A percentile compares a stretch with the other conserved stretches of the same genome.
These are phyloP conservation scores for Claviceps fusiformis DNA, from an alignment of 2,329 filamentous ascomycete species.

Conservation along the genomic window DNA sequence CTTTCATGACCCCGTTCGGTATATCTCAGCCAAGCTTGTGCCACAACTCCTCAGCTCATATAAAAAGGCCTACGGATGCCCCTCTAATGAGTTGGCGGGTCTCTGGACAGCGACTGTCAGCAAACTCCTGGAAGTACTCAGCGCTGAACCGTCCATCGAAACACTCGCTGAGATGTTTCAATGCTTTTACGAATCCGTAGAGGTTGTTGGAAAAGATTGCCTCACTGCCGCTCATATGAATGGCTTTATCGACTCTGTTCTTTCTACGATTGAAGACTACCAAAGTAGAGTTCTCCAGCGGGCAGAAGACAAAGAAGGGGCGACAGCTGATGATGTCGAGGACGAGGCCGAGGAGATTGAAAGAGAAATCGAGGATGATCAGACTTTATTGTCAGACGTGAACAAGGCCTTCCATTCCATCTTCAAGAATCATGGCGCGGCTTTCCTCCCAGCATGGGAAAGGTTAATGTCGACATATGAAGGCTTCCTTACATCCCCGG, in stretches of 20 bases:
- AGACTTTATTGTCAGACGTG: slow-evolving; percentile 94
- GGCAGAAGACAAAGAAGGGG: slow-evolving; percentile 62
- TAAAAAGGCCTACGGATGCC: slow-evolving; percentile 76
- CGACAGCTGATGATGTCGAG: slow-evolving; percentile 73
- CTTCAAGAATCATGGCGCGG: slow-evolving; percentile 85
- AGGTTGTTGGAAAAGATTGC: slow-evolving; percentile 79
- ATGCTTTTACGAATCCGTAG: slow-evolving; percentile 97
- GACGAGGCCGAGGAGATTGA: slow-evolving; percentile 78
- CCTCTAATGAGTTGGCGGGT: slow-evolving; percentile 64
- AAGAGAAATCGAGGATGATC: slow-evolving; percentile 91
- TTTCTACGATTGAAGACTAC: slow-evolving; percentile 83
- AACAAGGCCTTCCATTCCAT: slow-evolving; percentile 99
- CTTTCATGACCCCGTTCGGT: slow-evolving; percentile 95
- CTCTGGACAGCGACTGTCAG: slow-evolving; percentile 79
- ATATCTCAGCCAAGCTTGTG: slow-evolving; percentile 87
- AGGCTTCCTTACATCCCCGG: slow-evolving; percentile 63
- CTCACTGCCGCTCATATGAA: slow-evolving; percentile 68
- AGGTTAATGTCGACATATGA: slow-evolving; percentile 74
- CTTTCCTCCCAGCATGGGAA: slow-evolving; percentile 82
- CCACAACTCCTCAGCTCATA: slow-evolving; percentile 87
- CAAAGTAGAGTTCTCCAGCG: slow-evolving; percentile 73
- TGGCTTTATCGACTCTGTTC: slow-evolving; percentile 74
- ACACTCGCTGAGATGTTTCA: slow-evolving; percentile 98
- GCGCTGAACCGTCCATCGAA: slow-evolving; percentile 87
- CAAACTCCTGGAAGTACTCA: slow-evolving; percentile 85